These are phyloP conservation scores for Annona squamosa DNA, from an alignment of 164 flowering plant genomes.

Conservation along the genomic window DNA sequence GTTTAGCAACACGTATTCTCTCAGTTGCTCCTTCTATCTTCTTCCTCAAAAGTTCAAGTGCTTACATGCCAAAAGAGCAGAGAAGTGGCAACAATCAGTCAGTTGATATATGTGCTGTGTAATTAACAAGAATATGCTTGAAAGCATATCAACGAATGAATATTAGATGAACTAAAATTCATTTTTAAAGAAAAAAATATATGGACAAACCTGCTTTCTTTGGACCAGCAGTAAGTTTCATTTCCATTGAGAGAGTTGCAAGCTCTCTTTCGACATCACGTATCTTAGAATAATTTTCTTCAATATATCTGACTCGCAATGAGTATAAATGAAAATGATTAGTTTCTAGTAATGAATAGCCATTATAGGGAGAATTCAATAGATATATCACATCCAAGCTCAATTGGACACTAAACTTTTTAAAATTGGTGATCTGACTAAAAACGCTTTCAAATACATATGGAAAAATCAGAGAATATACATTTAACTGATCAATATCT, in stretches of 20 bases:
- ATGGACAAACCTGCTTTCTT: slow-evolving; percentile 78
- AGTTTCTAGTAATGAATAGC: background rate
- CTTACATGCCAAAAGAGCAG: slow-evolving; percentile 29
- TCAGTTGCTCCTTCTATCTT: slow-evolving; percentile 86
- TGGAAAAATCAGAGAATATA: too few relatives aligned
- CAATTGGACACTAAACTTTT: background rate
- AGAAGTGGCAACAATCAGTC: slow-evolving; percentile 1
- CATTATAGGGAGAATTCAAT: background rate
- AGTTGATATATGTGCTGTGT: background rate
- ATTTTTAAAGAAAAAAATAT: slow-evolving; percentile 5
- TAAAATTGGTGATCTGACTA: background rate
- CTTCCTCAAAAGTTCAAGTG: slow-evolving; percentile 86
- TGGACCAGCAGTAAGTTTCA: slow-evolving; percentile 97
- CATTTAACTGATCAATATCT: too few relatives aligned
- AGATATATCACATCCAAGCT: background rate
- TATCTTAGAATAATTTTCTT: slow-evolving; percentile 89
- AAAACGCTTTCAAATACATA: background rate
- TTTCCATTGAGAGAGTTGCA: slow-evolving; percentile 63
- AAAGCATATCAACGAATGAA: slow-evolving; percentile 1
- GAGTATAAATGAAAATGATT: slow-evolving; percentile 3
- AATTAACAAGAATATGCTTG: slow-evolving; percentile 2
- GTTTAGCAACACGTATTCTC: slow-evolving; percentile 65
- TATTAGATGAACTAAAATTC: slow-evolving; percentile 9
- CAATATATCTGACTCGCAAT: slow-evolving; percentile 56
- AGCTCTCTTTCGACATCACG: slow-evolving; percentile 94